These are phyloP conservation scores for Globisporangium sylvaticum DNA, from an alignment of 352 stramenopile species.

Conservation along the genomic window DNA sequence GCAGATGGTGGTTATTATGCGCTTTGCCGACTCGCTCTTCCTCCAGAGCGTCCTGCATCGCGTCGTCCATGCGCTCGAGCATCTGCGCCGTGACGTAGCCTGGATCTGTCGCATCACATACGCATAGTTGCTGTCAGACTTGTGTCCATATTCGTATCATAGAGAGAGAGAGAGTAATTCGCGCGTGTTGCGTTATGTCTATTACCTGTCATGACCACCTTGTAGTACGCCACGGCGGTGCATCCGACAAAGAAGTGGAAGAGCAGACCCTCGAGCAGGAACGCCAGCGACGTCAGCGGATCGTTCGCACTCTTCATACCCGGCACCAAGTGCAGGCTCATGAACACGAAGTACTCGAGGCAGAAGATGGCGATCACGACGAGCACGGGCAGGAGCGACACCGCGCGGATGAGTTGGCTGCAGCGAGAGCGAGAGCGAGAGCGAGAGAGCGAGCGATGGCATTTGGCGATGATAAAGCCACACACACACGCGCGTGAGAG, in stretches of 20 bases:
- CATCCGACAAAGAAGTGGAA: conserved; percentile 64
- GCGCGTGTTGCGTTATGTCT: no score
- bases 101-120: conserved; percentile 38
- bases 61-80: conserved; percentile 57
- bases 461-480: no score
- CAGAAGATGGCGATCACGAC: conserved; percentile 54
- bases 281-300: conserved; percentile 16
- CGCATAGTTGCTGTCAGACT: no score
- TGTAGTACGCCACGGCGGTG: conserved; percentile 58
- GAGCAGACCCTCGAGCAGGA: conserved; percentile 32
- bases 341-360: conserved; percentile 72
- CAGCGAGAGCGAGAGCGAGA: not conserved
- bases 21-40: conserved; percentile 21
- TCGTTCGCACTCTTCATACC: conserved; percentile 15
- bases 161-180: not conserved
- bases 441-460: no score
- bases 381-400: conserved; percentile 58
- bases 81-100: conserved; percentile 70
- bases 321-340: conserved; percentile 46
- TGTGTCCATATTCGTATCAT: not conserved
- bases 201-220: conserved; percentile 71
- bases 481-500: no score
- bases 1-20: not conserved
- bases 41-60: conserved; percentile 61
- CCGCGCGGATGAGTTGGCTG: conserved; percentile 56